Evolutionary conservation across 2,329 filamentous ascomycete genomes (phyloP).

Genomic region (Botrytis cinerea): DNA sequence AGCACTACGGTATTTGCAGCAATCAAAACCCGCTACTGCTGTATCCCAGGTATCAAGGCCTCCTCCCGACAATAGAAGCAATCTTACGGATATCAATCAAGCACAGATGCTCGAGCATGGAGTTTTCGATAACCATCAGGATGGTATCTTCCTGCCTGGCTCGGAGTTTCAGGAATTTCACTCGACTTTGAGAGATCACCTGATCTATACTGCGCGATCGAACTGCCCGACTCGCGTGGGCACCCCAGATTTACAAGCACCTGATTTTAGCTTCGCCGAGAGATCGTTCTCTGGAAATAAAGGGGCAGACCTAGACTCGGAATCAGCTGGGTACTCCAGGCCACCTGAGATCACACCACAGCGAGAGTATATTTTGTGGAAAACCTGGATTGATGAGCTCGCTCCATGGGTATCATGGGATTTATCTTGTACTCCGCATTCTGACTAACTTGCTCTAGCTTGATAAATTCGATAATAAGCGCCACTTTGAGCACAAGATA

Average conservation of each 20-base stretch:
- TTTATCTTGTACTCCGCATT: too few species aligned
- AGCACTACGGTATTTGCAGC: slow-evolving; percentile 25
- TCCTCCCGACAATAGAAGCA: neutral
- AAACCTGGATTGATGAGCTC: slow-evolving; percentile 48
- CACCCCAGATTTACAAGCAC: slow-evolving; percentile 33
- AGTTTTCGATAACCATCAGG: slow-evolving; percentile 27
- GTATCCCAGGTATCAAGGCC: neutral
- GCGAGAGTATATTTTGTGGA: slow-evolving; percentile 44
- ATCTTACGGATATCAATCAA: neutral
- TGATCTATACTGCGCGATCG: slow-evolving; percentile 49
- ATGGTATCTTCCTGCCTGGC: slow-evolving; percentile 50
- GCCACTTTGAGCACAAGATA: slow-evolving; percentile 51
- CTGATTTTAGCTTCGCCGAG: slow-evolving; percentile 14
- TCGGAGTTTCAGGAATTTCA: slow-evolving; percentile 51
- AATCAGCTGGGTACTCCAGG: slow-evolving; percentile 28
- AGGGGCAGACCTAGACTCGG: slow-evolving; percentile 26
- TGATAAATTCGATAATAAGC: slow-evolving; percentile 53
- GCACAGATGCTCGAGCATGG: slow-evolving; percentile 11
- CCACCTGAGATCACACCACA: slow-evolving; percentile 39
- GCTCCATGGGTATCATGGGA: slow-evolving; percentile 33
- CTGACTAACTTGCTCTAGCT: neutral
- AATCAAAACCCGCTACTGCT: neutral
- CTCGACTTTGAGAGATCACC: slow-evolving; percentile 48
- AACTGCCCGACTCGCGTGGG: slow-evolving; percentile 43
- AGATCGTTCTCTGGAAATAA: neutral